A percentile compares a stretch with the other conserved stretches of the same genome.
Evolutionary conservation across 768 basidiomycete species (phyloP).

Genomic region (Tulasnella sp.): DNA sequence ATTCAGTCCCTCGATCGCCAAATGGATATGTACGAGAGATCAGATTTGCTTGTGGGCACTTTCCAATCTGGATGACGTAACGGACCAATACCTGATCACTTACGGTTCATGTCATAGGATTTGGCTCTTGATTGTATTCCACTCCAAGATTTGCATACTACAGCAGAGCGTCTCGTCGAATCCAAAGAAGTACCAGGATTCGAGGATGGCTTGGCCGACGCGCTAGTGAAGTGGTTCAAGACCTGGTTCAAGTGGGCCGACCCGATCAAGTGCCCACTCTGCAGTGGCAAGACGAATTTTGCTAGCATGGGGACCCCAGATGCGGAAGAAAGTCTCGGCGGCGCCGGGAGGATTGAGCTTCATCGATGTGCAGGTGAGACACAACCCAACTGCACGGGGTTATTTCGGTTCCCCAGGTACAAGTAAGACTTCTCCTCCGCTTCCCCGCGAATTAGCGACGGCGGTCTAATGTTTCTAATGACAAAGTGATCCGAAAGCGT

Average conservation of each 20-base stretch:
- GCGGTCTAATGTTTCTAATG: not conserved
- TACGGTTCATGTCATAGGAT: conserved; percentile 16
- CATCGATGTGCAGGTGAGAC: conserved; percentile 24
- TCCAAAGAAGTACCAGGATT: conserved; percentile 16
- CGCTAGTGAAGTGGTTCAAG: conserved; percentile 33
- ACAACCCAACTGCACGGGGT: conserved; percentile 19
- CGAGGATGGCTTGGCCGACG: conserved; percentile 29
- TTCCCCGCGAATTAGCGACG: not conserved
- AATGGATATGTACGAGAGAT: conserved; percentile 24
- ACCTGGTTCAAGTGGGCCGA: conserved; percentile 33
- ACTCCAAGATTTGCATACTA: conserved; percentile 20
- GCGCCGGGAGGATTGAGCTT: conserved; percentile 31
- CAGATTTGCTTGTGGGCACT: conserved; percentile 17
- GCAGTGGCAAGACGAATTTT: conserved; percentile 22
- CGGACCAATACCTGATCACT: not conserved
- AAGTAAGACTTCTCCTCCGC: conserved; percentile 21
- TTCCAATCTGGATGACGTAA: not conserved
- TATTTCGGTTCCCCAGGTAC: conserved; percentile 29
- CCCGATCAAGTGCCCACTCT: conserved; percentile 30
- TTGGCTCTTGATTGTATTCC: conserved; percentile 22
- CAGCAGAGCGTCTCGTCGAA: conserved; percentile 20
- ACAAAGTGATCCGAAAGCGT: conserved; percentile 23
- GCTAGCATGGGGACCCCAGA: conserved; percentile 20
- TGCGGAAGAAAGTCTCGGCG: conserved; percentile 25
- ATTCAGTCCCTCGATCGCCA: conserved; percentile 20